Evolutionary conservation across 768 basidiomycete genomes (phyloP).

Genomic region (Boletus tylopilopsis): DNA sequence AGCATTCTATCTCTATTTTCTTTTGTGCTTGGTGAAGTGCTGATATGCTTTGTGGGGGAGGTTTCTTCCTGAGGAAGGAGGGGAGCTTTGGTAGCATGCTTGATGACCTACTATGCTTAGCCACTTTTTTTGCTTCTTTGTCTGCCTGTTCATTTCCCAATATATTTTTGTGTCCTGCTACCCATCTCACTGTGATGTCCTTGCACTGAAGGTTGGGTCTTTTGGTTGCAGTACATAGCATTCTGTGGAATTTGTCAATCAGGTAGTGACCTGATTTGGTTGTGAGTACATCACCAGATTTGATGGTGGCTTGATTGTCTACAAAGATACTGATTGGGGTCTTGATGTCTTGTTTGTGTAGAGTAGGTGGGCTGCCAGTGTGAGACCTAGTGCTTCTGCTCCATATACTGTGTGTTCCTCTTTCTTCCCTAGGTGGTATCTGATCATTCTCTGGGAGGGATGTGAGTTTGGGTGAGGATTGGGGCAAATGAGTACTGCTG

Average conservation of each 20-base stretch:
- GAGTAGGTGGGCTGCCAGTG: not conserved
- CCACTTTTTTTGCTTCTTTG: not conserved
- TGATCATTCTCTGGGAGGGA: too few relatives aligned
- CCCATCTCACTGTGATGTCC: not conserved
- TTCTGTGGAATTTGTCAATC: not conserved
- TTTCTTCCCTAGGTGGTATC: not conserved
- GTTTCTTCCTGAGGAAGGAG: not conserved
- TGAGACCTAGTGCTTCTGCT: not conserved
- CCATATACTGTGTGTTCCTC: not conserved
- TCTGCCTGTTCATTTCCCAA: not conserved
- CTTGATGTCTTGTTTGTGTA: not conserved
- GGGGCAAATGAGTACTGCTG: not conserved
- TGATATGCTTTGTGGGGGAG: not conserved
- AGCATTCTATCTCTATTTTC: not conserved
- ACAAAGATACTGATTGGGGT: not conserved
- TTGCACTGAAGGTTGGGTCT: not conserved
- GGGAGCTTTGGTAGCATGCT: too few relatives aligned
- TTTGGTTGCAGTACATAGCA: fast-evolving
- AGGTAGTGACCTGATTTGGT: not conserved
- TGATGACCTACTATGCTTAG: too few relatives aligned
- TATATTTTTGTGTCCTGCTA: not conserved
- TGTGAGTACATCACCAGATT: not conserved
- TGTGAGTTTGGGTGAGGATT: too few relatives aligned
- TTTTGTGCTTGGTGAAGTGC: not conserved
- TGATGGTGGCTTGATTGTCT: not conserved